Base-by-base conservation (phyloP, 129 eudicot genomes). In the Saussurea involucrata region DNA sequence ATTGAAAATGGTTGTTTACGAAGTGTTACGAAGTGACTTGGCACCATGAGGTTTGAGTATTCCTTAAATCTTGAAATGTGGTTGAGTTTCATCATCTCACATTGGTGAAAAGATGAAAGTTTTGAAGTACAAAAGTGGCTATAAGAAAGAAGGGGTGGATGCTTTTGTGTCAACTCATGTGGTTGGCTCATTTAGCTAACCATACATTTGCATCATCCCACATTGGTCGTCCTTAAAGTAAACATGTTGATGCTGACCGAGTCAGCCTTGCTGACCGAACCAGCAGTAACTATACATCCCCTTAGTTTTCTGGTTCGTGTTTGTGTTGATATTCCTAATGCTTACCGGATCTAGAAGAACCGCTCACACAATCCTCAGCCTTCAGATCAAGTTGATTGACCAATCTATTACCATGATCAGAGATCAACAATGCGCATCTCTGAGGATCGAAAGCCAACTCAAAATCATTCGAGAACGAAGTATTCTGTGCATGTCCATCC, bases 401-500 rank as follows among this genome's bases (percentile, higher is more conserved):
- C 82, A 94, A 83, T 76, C 86, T 87, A 83, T 83, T 87, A 27
- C 97, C 98, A 81, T 79, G 92, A 75, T 94, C 98, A 73, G 91
- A 76, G 69, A 94, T 83, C 84, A 94, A 74, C 73, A 94, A 74
- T 32, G 97, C 93, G 71, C 98, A 94, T 75, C 85, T 87, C 83
- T 85, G 80, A 29, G 92, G 86, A 60, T 84, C 71, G 25, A 90
- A 94, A 72, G 86, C 40, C 69, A 91, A 74, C 87, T 87, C 96
- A 81, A 80, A 86, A 79, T 87, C 90, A 79, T 81, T 73, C 15
- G 97, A 94, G 68, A 94, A 94, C 61, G 98, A 80, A 68, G 98
- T 93, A 75, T 94, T 83, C 46, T 80, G 88, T 71, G 87, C 93
- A 69, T 92, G 93, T 68, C 97, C 98, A 83, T 94, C 97, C 6